Evolutionary conservation across 106 monocot genomes (phyloP).

Genomic region (Agapanthus africanus): DNA sequence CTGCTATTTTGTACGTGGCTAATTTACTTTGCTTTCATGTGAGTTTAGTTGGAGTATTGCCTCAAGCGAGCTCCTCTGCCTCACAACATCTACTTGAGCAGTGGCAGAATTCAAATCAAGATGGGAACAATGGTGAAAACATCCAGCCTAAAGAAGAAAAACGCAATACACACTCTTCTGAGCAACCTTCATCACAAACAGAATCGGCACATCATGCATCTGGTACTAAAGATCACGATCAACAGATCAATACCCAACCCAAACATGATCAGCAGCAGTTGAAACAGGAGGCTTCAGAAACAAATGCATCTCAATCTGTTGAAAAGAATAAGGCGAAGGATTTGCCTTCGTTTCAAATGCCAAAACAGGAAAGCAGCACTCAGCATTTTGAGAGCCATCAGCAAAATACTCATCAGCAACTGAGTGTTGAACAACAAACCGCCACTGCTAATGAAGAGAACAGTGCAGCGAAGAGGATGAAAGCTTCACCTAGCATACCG

Average conservation of each 20-base stretch:
- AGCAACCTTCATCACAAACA: conserved; percentile 28
- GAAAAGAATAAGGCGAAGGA: conserved; percentile 32
- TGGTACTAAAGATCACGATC: conserved; percentile 23
- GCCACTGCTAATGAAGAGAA: conserved; percentile 39
- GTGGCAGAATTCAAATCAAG: too few species aligned
- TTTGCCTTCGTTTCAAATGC: conserved; percentile 11
- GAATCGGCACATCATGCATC: conserved; percentile 9
- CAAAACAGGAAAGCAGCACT: conserved; percentile 27
- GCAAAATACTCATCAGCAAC: conserved; percentile 23
- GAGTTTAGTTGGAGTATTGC: conserved; percentile 17
- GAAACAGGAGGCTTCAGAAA: neutral
- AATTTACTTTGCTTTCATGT: neutral
- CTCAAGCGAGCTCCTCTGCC: conserved; percentile 17
- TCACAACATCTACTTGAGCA: conserved; percentile 16
- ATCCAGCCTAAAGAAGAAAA: conserved; percentile 33
- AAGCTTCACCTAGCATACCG: conserved; percentile 40
- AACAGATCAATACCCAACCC: conserved; percentile 14
- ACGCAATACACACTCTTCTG: conserved; percentile 11
- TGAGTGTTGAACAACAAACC: conserved; percentile 40
- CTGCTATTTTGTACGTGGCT: too few species aligned
- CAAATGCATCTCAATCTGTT: conserved; percentile 16
- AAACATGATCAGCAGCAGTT: too few species aligned
- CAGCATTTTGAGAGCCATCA: conserved; percentile 32
- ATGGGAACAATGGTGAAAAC: too few species aligned
- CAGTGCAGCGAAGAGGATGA: conserved; percentile 23